Evolutionary conservation across 768 basidiomycete species (phyloP).

Genomic region (Phallus indusiatus): DNA sequence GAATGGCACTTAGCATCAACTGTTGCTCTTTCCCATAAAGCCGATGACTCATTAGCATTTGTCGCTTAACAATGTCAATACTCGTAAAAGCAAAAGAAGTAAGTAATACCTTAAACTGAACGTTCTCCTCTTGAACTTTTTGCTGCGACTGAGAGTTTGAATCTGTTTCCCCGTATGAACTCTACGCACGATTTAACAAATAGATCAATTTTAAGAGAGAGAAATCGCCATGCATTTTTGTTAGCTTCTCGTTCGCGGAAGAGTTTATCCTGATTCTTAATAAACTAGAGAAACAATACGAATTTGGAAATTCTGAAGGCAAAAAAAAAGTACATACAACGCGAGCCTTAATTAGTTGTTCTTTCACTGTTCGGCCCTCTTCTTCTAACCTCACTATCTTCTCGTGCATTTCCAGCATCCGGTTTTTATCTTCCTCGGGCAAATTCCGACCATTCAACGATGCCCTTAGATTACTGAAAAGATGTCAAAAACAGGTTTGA

Average conservation of each 20-base stretch:
- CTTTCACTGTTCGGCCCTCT: slow-evolving; percentile 56
- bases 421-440: slow-evolving; percentile 73
- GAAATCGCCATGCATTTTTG: slow-evolving; percentile 35
- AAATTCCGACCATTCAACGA: slow-evolving; percentile 69
- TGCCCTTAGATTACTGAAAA: slow-evolving; percentile 63
- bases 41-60: slow-evolving; percentile 41
- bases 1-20: slow-evolving; percentile 70
- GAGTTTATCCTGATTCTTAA: slow-evolving; percentile 84
- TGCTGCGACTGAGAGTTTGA: slow-evolving; percentile 56
- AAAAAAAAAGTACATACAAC: slow-evolving; percentile 32
- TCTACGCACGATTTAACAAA: slow-evolving; percentile 21
- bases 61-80: slow-evolving; percentile 26
- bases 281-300: slow-evolving; percentile 46
- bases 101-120: slow-evolving; percentile 42
- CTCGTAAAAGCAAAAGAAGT: background rate
- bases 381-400: slow-evolving; percentile 66
- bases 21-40: slow-evolving; percentile 71
- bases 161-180: slow-evolving; percentile 65
- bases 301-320: background rate
- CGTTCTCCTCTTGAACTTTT: slow-evolving; percentile 47
- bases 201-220: background rate
- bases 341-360: slow-evolving; percentile 75
- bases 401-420: slow-evolving; percentile 66
- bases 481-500: background rate
- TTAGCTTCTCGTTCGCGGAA: slow-evolving; percentile 68